Evolutionary conservation across 1,139 yeast species (phyloP).

Genomic region (Debaryomycetaceae sp.): DNA sequence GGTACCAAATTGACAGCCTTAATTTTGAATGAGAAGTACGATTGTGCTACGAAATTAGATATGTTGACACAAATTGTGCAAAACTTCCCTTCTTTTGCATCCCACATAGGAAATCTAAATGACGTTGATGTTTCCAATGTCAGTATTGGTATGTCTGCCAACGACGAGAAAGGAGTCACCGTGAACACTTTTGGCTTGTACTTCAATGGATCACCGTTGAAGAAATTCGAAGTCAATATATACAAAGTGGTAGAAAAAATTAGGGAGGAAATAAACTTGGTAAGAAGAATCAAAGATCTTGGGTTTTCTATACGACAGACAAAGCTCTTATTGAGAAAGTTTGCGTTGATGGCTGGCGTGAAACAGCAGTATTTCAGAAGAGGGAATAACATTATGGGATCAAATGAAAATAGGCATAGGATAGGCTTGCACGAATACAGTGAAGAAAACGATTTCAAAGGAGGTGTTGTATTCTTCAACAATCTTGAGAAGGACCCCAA

Average conservation of each 20-base stretch:
- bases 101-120: slow-evolving; percentile 14
- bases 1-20: slow-evolving; percentile 48
- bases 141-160: slow-evolving; percentile 18
- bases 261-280: slow-evolving; percentile 31
- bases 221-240: slow-evolving; percentile 41
- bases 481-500: slow-evolving; percentile 63
- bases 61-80: slow-evolving; percentile 36
- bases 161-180: slow-evolving; percentile 32
- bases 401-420: slow-evolving; percentile 36
- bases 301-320: slow-evolving; percentile 38
- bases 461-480: slow-evolving; percentile 68
- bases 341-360: slow-evolving; percentile 40
- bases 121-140: slow-evolving; percentile 16
- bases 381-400: slow-evolving; percentile 34
- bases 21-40: slow-evolving; percentile 27
- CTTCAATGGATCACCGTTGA: slow-evolving; percentile 58
- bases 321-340: slow-evolving; percentile 38
- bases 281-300: slow-evolving; percentile 17
- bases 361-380: slow-evolving; percentile 31
- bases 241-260: slow-evolving; percentile 33
- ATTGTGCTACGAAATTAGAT: slow-evolving; percentile 23
- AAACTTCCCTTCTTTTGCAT: slow-evolving; percentile 42
- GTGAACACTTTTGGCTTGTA: slow-evolving; percentile 50
- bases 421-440: slow-evolving; percentile 32
- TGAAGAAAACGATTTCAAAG: slow-evolving; percentile 15